Evolutionary conservation across 2,329 filamentous ascomycete species (phyloP).

Genomic region (Parastagonospora nodorum): DNA sequence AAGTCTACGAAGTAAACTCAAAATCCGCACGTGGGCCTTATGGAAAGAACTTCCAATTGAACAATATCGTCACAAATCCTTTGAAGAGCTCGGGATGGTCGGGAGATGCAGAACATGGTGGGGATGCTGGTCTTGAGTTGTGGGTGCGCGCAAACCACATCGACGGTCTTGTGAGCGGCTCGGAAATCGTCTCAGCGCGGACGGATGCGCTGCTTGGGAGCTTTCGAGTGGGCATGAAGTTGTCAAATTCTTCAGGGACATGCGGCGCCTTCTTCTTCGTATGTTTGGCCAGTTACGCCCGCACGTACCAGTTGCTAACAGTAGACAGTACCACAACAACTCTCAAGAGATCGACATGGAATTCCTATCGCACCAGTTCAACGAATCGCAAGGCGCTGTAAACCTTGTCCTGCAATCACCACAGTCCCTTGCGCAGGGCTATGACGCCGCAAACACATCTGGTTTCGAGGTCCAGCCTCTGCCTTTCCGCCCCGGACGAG

Average conservation of each 20-base stretch:
- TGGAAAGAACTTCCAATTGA: conserved; percentile 65
- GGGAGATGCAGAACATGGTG: conserved; percentile 52
- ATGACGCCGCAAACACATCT: conserved; percentile 64
- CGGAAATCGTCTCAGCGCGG: conserved; percentile 67
- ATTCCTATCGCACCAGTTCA: conserved; percentile 71
- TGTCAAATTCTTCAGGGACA: conserved; percentile 66
- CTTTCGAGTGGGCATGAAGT: conserved; percentile 70
- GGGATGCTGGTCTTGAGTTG: conserved; percentile 46
- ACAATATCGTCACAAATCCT: conserved; percentile 63
- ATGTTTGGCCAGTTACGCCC: conserved; percentile 14
- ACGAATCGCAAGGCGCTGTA: conserved; percentile 62
- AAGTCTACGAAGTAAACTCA: conserved; percentile 69
- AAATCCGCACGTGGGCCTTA: conserved; percentile 64
- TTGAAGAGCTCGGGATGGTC: conserved; percentile 51
- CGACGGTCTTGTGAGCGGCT: conserved; percentile 62
- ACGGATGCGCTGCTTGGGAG: conserved; percentile 71
- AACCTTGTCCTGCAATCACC: conserved; percentile 78
- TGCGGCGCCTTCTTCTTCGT: conserved; percentile 84
- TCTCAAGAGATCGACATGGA: conserved; percentile 83
- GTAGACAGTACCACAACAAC: conserved; percentile 71
- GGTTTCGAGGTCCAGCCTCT: conserved; percentile 64
- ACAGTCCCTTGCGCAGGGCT: conserved; percentile 62
- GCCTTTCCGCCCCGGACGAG: conserved; percentile 66
- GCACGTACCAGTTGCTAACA: conserved; percentile 10
- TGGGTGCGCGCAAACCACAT: conserved; percentile 44